phyloP scores from a whole-genome alignment of 2,329 filamentous ascomycete genomes.

The Diaporthe sp. region DNA sequence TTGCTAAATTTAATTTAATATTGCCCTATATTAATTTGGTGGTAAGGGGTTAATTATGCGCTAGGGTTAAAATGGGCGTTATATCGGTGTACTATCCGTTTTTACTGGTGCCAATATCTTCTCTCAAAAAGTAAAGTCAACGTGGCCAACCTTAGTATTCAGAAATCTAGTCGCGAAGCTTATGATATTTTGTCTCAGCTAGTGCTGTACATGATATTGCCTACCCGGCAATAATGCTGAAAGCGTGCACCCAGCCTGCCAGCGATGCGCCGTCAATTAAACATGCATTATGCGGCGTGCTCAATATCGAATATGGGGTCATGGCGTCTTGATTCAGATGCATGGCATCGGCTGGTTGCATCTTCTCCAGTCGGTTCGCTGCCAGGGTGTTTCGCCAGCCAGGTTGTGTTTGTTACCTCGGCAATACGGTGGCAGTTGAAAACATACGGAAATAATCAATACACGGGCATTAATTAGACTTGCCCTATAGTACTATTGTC shows the following conservation, averaged over 20 bases:
- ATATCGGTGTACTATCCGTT: too few species aligned
- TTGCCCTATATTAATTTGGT: too few species aligned
- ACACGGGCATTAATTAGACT: neutral
- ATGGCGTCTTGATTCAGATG: neutral
- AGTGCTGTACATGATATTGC: neutral
- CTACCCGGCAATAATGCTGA: neutral
- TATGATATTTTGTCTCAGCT: neutral
- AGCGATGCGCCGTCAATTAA: constrained; percentile 2
- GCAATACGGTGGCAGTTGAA: constrained; percentile 2
- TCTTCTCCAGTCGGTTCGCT: neutral
- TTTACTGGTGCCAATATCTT: too few species aligned
- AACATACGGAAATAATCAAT: neutral
- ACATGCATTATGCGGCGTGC: neutral
- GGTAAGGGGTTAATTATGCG: too few species aligned
- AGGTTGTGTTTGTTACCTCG: neutral
- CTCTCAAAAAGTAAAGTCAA: neutral
- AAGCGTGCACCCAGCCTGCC: neutral
- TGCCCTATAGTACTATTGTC: neutral
- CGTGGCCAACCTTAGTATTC: neutral
- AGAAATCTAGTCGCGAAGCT: neutral
- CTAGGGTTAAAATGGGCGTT: too few species aligned
- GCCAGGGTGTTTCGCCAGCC: too few species aligned
- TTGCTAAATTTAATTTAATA: too few species aligned
- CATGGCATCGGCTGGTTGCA: neutral
- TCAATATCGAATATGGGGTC: neutral